A percentile compares a stretch with the other conserved stretches of the same genome.
These are phyloP conservation scores for Colletotrichum echinochloae DNA, from an alignment of 2,329 filamentous ascomycete genomes.

Conservation along the genomic window DNA sequence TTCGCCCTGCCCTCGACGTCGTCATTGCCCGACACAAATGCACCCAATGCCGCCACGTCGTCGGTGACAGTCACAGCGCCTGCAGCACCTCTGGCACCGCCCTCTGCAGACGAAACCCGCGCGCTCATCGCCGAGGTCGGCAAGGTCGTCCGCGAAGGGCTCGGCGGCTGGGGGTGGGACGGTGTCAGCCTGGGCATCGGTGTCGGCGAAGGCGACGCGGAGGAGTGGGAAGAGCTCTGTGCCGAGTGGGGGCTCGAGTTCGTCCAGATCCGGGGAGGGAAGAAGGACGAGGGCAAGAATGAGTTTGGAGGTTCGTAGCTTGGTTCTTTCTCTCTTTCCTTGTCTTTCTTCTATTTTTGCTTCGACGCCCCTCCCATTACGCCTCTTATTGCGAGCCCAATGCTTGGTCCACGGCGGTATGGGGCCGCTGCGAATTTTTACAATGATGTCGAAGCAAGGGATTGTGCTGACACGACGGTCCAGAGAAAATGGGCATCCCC, in stretches of 20 bases:
- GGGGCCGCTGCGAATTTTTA: background rate
- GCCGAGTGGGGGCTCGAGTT: constrained; percentile 71
- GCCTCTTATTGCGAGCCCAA: background rate
- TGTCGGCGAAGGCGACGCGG: constrained; percentile 58
- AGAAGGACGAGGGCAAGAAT: constrained; percentile 58
- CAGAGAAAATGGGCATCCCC: constrained; percentile 70
- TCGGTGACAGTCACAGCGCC: background rate
- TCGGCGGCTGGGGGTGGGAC: constrained; percentile 74
- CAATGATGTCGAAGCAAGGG: background rate
- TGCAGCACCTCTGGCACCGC: background rate
- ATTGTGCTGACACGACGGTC: constrained; percentile 40
- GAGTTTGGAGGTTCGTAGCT: constrained; percentile 68
- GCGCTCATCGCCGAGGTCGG: constrained; percentile 65
- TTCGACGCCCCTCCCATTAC: background rate
- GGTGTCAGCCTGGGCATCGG: constrained; percentile 72
- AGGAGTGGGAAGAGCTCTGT: constrained; percentile 72
- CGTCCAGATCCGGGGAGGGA: constrained; percentile 62
- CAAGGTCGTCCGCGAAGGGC: constrained; percentile 65
- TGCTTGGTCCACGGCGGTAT: background rate
- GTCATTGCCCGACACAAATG: background rate
- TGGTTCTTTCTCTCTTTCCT: background rate
- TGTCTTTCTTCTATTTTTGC: background rate
- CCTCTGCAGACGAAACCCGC: constrained; percentile 45
- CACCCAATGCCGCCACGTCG: background rate
- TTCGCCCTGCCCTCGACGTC: constrained; percentile 55